Evolutionary conservation across 169 alveolate genomes (phyloP), one percentile per base, ranked within the genome.

Genomic region (Plasmodium coatneyi): DNA sequence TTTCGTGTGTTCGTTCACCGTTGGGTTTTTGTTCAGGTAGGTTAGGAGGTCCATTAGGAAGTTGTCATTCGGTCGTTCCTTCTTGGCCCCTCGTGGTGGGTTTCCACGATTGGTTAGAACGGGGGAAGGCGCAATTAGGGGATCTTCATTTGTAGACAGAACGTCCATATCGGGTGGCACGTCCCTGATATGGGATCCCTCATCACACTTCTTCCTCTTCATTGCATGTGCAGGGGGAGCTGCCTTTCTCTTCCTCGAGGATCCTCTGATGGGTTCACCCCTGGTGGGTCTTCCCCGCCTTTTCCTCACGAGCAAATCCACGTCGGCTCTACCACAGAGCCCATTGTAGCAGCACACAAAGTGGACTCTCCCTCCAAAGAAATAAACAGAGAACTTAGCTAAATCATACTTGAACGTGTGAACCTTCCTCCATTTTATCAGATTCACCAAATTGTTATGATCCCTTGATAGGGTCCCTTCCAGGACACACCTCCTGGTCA

Each of bases 301-400:
- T 7, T n/a, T 1, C 60, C 30, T 49, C 66, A 28, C 79, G 54
- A 71, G 7, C 74, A 54, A 14, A 22, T 72, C 52, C 34, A 86
- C 80, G 19, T 86, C 76, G 0, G 93, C 36, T 32, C 30, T n/a
- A 5, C 93, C 93, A 14, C 43, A 22, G 16, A 86, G 1, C n/a
- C 93, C 93, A 49, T 74, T 43, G 66, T 74, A 86, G 10, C 86
- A 86, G 66, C 84, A 86, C 3, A 86, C 10, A 49, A 86, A 86
- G 66, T 86, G 39, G 0, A 86, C 5, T 9, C 80, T 4, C 10
- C 66, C 22, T 19, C 43, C 4, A 5, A 76, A 30, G 16, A 30
- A 30, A 19, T 32, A 86, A 30, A 76, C 19, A 1, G 86, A 22
- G 9, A 78, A 19, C 12, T 30, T 74, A 16, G 49, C 41, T 41